Percentiles rank a stretch among this genome's conserved stretches.
Evolutionary conservation across 202 grass and related monocot genomes (phyloP).

Genomic region (Brachypodium distachyon): DNA sequence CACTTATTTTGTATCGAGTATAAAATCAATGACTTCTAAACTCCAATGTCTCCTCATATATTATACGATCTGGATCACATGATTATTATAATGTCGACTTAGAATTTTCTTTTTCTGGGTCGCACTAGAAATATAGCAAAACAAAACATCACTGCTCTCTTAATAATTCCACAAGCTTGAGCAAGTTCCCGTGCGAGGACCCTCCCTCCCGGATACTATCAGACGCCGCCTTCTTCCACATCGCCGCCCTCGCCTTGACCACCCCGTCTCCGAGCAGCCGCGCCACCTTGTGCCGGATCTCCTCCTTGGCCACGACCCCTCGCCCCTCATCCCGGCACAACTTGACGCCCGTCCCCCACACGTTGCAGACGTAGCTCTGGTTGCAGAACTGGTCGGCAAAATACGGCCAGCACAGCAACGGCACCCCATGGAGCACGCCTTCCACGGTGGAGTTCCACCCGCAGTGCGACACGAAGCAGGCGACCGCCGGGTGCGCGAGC

Average conservation of each 20-base stretch:
- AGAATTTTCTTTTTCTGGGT: too few species aligned
- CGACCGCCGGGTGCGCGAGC: conserved; percentile 34
- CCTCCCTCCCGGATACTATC: conserved; percentile 35
- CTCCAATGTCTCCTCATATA: too few species aligned
- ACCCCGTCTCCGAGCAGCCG: conserved; percentile 29
- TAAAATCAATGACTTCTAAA: too few species aligned
- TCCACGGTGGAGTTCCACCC: conserved; percentile 61
- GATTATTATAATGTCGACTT: too few species aligned
- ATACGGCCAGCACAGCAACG: conserved; percentile 51
- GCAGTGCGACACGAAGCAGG: conserved; percentile 52
- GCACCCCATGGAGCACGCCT: conserved; percentile 27
- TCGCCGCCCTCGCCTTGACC: conserved; percentile 30
- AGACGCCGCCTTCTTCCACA: conserved; percentile 28
- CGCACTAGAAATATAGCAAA: too few species aligned
- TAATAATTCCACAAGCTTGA: conserved; percentile 41
- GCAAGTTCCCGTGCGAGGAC: conserved; percentile 46
- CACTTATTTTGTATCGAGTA: too few species aligned
- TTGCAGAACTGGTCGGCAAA: conserved; percentile 56
- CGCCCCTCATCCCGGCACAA: conserved; percentile 21
- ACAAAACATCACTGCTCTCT: conserved; percentile 3
- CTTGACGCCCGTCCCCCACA: conserved; percentile 35
- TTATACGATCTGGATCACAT: too few species aligned
- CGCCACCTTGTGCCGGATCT: conserved; percentile 21
- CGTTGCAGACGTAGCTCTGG: conserved; percentile 43
- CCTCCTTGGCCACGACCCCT: conserved; percentile 28